phyloP scores from a whole-genome alignment of 116 monocot genomes.

The Phalaenopsis hybrid region DNA sequence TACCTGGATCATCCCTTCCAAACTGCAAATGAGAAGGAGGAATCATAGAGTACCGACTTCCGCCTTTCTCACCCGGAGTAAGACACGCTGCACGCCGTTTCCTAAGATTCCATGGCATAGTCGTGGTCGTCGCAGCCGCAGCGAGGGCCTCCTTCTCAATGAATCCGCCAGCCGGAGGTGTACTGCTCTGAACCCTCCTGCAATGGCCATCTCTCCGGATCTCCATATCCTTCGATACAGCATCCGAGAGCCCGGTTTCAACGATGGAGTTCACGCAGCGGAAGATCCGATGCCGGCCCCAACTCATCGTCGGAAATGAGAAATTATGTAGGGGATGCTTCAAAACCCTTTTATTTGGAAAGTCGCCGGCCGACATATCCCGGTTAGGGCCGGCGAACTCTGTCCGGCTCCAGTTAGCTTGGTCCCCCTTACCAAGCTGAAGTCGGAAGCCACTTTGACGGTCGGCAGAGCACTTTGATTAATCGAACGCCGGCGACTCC shows the following conservation, averaged over 20 bases:
- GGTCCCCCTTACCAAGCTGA: not conserved
- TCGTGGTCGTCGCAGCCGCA: not conserved
- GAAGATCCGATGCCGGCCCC: slow-evolving; percentile 35
- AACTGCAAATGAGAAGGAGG: not conserved
- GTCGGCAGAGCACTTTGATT: not conserved
- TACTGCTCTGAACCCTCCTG: not conserved
- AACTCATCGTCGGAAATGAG: slow-evolving; percentile 33
- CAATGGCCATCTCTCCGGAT: not conserved
- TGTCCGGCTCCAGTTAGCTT: not conserved
- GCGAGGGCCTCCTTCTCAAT: not conserved
- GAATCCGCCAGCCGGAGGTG: not conserved
- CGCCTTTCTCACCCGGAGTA: slow-evolving; percentile 13
- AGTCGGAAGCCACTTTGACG: not conserved
- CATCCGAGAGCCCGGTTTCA: slow-evolving; percentile 19
- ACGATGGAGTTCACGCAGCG: slow-evolving; percentile 30
- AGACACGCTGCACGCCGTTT: slow-evolving; percentile 30
- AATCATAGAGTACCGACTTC: not conserved
- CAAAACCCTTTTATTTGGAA: not conserved
- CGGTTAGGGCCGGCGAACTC: not conserved
- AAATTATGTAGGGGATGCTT: slow-evolving; percentile 35
- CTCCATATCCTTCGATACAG: slow-evolving; percentile 18
- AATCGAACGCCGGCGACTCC: too few relatives aligned
- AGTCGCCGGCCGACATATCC: not conserved
- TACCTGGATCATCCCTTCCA: not conserved
- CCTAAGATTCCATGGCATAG: slow-evolving; percentile 51